Base-by-base conservation (phyloP, 768 basidiomycete species). In the Royoungia palumana region DNA sequence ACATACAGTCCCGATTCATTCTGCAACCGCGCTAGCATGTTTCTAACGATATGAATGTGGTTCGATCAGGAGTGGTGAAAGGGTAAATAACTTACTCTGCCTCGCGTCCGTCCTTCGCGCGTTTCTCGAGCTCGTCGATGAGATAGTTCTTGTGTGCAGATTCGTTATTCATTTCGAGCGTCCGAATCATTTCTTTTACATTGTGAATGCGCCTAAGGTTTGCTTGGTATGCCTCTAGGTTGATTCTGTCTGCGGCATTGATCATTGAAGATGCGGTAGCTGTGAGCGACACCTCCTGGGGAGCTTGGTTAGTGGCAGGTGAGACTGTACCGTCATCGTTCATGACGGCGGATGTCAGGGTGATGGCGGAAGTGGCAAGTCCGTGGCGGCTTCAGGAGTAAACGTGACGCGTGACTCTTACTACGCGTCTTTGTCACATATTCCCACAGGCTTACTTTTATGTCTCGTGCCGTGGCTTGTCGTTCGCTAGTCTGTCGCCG, bases 91-190 rank as follows among this genome's bases (percentile, higher is more conserved):
- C 72, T 51, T 48, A 73, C 79, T 71, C 67, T 34, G 79, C 80
- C 45, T 73, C 63, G 17, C 72, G 67, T 2, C 79, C 81, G 17
- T 73, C 73, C 34, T 66, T 61, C 7, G 75, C 62, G 55, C 66
- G 66, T 51, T 61, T 57, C 51, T 67, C 47, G 21, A 76, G 59
- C 41, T 75, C 65, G 46, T 60, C 56, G 41, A 67, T 47, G 28
- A 66, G 47, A 50, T 58, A 72, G 20, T 70, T 68, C 46, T 64
- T 58, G 44, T 70, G 66, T 3, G 72, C 78, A 2, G 60, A 55
- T 37, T 77, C 74, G 46, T 79, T 78, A 52, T 70, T 62, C 25
- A 50, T 49, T 57, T 75, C 72, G 32, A 69, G 65, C 19, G 9
- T 56, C 10, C 19, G 52, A 8, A 54, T 55, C 28, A 60, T 42